Percentiles rank a stretch among this genome's conserved stretches.
These are phyloP conservation scores for Caryopteris hybrid DNA, from an alignment of 305 asterid species.

Conservation along the genomic window DNA sequence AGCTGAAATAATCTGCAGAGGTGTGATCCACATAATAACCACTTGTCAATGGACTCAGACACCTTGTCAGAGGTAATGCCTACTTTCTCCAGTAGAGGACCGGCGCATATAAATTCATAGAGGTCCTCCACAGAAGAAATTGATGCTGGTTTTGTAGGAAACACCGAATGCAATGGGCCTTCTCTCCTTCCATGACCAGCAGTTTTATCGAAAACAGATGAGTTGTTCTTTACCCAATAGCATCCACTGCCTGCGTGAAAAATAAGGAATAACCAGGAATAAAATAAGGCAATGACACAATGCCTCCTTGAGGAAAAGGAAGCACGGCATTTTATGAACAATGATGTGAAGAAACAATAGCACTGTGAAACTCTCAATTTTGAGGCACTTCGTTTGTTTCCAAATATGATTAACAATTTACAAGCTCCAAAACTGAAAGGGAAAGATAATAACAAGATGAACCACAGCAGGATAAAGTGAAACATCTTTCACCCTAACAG, in stretches of 20 bases:
- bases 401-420: neutral
- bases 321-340: neutral
- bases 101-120: conserved; percentile 68
- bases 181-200: conserved; percentile 30
- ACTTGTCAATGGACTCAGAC: conserved; percentile 79
- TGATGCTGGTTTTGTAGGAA: conserved; percentile 44
- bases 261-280: conserved; percentile 3
- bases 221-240: conserved; percentile 58
- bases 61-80: conserved; percentile 66
- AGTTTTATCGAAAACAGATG: conserved; percentile 18
- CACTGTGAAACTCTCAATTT: neutral
- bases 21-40: conserved; percentile 71
- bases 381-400: neutral
- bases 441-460: neutral
- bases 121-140: conserved; percentile 71
- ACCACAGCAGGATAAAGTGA: neutral
- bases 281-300: neutral
- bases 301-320: neutral
- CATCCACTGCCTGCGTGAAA: conserved; percentile 46
- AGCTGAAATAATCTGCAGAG: conserved; percentile 82
- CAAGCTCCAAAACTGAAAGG: neutral
- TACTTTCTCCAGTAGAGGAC: conserved; percentile 59
- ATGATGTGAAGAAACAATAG: neutral
- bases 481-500: neutral
- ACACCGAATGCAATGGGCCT: conserved; percentile 34